Evolutionary conservation across 208 protist species (phyloP).

Genomic region (Tritrichomonas foetus): DNA sequence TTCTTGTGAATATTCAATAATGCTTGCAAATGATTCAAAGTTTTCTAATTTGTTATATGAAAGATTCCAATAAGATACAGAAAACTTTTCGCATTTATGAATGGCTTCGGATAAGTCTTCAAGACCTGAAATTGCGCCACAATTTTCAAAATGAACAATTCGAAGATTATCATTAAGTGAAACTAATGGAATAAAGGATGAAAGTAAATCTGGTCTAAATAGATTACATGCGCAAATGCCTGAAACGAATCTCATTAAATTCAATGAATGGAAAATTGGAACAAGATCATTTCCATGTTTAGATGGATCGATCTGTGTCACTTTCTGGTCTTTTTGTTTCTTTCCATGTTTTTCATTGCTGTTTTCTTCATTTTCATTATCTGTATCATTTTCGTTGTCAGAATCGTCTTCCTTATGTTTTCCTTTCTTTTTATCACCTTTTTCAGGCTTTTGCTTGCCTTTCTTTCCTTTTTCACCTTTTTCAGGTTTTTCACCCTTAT

Average conservation of each 20-base stretch:
- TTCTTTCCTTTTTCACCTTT: no score
- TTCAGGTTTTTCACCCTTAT: no score
- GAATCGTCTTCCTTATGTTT: no score
- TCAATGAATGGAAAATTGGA: conserved; percentile 12
- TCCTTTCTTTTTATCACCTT: no score
- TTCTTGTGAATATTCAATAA: background rate
- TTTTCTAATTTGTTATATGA: background rate
- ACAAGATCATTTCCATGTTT: background rate
- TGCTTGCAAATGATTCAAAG: background rate
- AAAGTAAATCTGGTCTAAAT: background rate
- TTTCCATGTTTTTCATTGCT: no score
- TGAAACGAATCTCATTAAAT: background rate
- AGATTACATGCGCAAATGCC: background rate
- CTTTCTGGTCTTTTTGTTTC: no score
- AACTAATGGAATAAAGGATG: background rate
- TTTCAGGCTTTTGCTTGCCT: no score
- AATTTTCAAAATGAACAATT: conserved; percentile 27
- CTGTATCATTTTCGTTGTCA: no score
- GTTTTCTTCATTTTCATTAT: no score
- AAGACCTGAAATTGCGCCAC: background rate
- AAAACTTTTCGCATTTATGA: background rate
- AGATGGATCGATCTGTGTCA: no score
- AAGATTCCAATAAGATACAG: background rate
- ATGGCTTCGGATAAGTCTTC: background rate
- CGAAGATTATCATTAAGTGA: background rate